Conservation (phyloP, 2,329 filamentous ascomycete species). For the Alternaria viburni region DNA sequence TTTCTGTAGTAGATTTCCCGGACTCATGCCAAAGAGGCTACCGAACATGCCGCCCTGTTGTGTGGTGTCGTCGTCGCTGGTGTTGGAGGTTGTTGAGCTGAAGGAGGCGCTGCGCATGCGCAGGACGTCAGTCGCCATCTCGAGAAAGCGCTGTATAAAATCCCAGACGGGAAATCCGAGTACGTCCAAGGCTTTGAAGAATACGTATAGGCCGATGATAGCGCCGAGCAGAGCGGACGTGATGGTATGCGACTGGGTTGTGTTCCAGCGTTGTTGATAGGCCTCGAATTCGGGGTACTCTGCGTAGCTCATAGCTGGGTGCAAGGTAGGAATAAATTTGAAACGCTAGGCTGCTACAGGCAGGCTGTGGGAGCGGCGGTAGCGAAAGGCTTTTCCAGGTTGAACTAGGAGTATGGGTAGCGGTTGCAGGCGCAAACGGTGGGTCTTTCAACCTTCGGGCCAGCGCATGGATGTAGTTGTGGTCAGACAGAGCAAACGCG, state of each 20-base stretch:
- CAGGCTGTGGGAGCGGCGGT: neutral
- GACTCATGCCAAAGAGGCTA: constrained; percentile 48
- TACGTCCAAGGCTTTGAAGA: constrained; percentile 37
- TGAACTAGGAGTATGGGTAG: constrained; percentile 13
- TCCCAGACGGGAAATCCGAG: constrained; percentile 48
- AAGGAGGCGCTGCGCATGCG: constrained; percentile 9
- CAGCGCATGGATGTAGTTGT: constrained; percentile 35
- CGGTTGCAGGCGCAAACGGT: constrained; percentile 6
- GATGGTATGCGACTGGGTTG: constrained; percentile 17
- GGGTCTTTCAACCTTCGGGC: constrained; percentile 39
- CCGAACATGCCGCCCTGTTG: constrained; percentile 35
- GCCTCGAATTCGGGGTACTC: constrained; percentile 25
- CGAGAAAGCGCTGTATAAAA: constrained; percentile 59
- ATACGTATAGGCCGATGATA: constrained; percentile 31
- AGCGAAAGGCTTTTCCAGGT: constrained; percentile 11
- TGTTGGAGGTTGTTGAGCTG: constrained; percentile 15
- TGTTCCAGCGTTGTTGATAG: constrained; percentile 20
- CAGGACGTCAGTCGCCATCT: constrained; percentile 21
- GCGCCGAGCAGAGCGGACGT: constrained; percentile 26
- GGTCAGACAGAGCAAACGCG: constrained; percentile 37
- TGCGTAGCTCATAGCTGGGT: constrained; percentile 30
- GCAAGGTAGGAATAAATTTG: constrained; percentile 14
- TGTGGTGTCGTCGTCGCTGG: constrained; percentile 25
- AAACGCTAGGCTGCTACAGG: constrained; percentile 2
- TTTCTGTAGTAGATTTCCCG: constrained; percentile 45